Conservation (phyloP, 2,329 filamentous ascomycete genomes). For the Fulvia fulva region DNA sequence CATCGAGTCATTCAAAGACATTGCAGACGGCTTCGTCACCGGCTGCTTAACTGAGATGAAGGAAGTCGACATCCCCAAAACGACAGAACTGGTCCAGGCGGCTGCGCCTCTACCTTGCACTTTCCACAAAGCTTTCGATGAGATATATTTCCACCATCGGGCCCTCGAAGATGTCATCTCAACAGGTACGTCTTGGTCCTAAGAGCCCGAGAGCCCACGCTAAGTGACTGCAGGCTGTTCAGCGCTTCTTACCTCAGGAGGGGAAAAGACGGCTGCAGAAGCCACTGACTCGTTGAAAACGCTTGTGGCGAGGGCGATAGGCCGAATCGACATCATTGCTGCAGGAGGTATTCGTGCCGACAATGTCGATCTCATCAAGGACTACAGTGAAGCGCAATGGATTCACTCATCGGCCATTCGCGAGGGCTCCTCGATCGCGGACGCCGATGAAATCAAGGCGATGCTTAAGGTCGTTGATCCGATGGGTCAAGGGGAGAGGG, state of each 20-base stretch:
- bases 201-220: background rate
- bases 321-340: constrained; percentile 44
- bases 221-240: constrained; percentile 35
- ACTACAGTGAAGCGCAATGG: constrained; percentile 9
- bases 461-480: constrained; percentile 5
- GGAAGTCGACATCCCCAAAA: constrained; percentile 41
- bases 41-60: constrained; percentile 40
- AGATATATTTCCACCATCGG: constrained; percentile 30
- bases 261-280: constrained; percentile 33
- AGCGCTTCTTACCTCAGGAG: constrained; percentile 49
- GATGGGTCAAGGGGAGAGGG: background rate
- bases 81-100: constrained; percentile 39
- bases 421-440: constrained; percentile 4
- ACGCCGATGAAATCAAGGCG: constrained; percentile 12
- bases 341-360: constrained; percentile 49
- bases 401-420: constrained; percentile 25
- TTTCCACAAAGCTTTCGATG: constrained; percentile 54
- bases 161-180: constrained; percentile 38
- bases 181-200: constrained; percentile 28
- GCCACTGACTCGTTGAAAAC: constrained; percentile 34
- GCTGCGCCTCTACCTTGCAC: constrained; percentile 47
- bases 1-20: constrained; percentile 35
- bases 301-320: constrained; percentile 30
- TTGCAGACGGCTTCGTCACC: constrained; percentile 50
- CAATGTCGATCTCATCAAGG: constrained; percentile 39